Evolutionary conservation across 805 yeast species (phyloP), one percentile per base, ranked within the genome.

Genomic region (Priceomyces melissophilus): DNA sequence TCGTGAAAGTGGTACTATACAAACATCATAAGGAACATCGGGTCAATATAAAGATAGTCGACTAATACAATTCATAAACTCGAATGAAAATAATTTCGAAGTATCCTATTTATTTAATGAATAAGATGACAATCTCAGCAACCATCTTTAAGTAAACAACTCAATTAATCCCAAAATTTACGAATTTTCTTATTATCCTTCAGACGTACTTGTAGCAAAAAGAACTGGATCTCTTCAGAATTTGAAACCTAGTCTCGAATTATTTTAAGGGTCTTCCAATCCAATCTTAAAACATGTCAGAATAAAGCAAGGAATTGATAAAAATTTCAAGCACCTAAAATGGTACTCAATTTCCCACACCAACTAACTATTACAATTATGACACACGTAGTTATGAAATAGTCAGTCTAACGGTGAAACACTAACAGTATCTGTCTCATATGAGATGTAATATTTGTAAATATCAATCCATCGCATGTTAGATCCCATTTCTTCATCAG

Each of bases 401-500:
- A n/a, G n/a, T n/a, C 61, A 1, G 70, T 54, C 79, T 78, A 74
- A 44, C n/a, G n/a, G n/a, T n/a, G n/a, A n/a, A n/a, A n/a, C n/a
- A n/a, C n/a, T n/a, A n/a, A n/a, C n/a, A n/a, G n/a, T n/a, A n/a
- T n/a, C n/a, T n/a, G n/a, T n/a, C 44, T 74, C 77, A 38, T 56
- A 59, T 17, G 78, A 78, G 40, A 67, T 44, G 10, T 59, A 8
- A 10, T 32, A 33, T 2, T 58, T 54, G 54, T 69, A 71, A 30
- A 71, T 54, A 32, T 63, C 60, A 32, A 64, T 48, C 67, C 75
- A 73, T 29, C 79, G 79, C 45, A 66, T 65, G 10, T 75, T 65
- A 48, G 73, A 73, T 2, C 75, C 76, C 32, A 68, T 47, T 8
- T 77, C 71, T 13, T 70, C 71, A 52, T 73, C 78, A 37, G 63